Evolutionary conservation across 257 asterid genomes (phyloP).

Genomic region (Gentiana macrophylla): DNA sequence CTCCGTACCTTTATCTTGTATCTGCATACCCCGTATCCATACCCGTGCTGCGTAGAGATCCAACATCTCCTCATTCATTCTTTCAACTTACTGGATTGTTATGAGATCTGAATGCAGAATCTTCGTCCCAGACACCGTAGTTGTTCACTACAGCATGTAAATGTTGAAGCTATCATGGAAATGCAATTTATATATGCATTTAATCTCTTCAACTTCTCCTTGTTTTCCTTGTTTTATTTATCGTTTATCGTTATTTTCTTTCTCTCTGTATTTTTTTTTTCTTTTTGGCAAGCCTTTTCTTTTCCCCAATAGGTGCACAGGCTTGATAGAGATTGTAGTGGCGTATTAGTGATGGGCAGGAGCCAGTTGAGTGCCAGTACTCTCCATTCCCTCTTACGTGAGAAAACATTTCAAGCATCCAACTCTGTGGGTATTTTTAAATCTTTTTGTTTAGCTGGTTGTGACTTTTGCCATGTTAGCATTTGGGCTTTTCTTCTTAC

Average conservation of each 20-base stretch:
- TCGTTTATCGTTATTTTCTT: constrained; percentile 3
- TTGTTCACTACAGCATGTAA: no score
- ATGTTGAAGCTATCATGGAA: no score
- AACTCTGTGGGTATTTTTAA: constrained; percentile 28
- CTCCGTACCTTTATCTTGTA: no score
- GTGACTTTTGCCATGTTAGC: no score
- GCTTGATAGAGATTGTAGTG: constrained; percentile 94
- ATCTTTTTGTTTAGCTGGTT: not conserved
- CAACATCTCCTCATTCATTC: no score
- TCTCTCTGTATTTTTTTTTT: constrained; percentile 15
- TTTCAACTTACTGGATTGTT: no score
- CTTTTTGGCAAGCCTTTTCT: constrained; percentile 35
- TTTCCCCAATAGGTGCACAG: constrained; percentile 65
- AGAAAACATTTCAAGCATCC: constrained; percentile 67
- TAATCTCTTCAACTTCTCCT: not conserved
- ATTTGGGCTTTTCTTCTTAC: no score
- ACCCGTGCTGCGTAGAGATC: no score
- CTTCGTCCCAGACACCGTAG: no score
- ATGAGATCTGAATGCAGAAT: no score
- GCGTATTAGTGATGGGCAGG: constrained; percentile 93
- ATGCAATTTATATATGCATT: not conserved
- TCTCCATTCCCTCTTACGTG: constrained; percentile 85
- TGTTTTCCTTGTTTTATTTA: not conserved
- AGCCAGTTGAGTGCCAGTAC: constrained; percentile 68
- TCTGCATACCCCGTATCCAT: no score